phyloP scores from a whole-genome alignment of 257 asterid species.

The Linaria vulgaris region DNA sequence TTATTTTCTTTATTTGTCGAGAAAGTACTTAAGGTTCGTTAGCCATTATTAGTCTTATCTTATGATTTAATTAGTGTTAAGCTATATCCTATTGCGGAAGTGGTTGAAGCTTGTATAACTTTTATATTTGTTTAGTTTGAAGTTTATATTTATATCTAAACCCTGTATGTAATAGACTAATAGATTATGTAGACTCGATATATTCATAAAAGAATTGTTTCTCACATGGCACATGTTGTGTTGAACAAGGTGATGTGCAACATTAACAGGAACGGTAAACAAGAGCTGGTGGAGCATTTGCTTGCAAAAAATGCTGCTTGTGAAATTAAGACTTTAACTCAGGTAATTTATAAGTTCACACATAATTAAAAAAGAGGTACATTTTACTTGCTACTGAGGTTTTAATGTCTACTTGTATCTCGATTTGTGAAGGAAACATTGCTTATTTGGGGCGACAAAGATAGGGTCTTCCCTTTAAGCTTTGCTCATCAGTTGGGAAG shows the following conservation, averaged over 20 bases:
- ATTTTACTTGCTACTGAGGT: not conserved
- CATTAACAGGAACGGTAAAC: slow-evolving; percentile 49
- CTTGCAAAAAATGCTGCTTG: slow-evolving; percentile 31
- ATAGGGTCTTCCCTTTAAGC: slow-evolving; percentile 59
- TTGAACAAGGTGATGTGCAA: slow-evolving; percentile 44
- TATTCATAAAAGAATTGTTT: too few relatives aligned
- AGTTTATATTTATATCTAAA: too few relatives aligned
- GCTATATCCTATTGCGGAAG: too few relatives aligned
- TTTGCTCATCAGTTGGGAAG: slow-evolving; percentile 54
- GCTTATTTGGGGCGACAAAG: slow-evolving; percentile 76
- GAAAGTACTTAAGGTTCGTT: too few relatives aligned
- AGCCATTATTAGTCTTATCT: too few relatives aligned
- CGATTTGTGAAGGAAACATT: slow-evolving; percentile 47
- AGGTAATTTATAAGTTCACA: slow-evolving; percentile 31
- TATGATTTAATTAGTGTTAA: too few relatives aligned
- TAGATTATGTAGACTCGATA: too few relatives aligned
- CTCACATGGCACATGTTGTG: slow-evolving; percentile 17
- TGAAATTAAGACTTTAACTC: slow-evolving; percentile 34
- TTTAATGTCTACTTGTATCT: not conserved
- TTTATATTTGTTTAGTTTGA: too few relatives aligned
- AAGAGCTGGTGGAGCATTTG: slow-evolving; percentile 53
- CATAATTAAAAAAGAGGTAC: not conserved
- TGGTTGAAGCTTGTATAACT: too few relatives aligned
- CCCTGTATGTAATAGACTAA: too few relatives aligned
- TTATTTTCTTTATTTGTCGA: too few relatives aligned